Conservation (phyloP, 495 filamentous ascomycete species). For the Neurospora sp. region DNA sequence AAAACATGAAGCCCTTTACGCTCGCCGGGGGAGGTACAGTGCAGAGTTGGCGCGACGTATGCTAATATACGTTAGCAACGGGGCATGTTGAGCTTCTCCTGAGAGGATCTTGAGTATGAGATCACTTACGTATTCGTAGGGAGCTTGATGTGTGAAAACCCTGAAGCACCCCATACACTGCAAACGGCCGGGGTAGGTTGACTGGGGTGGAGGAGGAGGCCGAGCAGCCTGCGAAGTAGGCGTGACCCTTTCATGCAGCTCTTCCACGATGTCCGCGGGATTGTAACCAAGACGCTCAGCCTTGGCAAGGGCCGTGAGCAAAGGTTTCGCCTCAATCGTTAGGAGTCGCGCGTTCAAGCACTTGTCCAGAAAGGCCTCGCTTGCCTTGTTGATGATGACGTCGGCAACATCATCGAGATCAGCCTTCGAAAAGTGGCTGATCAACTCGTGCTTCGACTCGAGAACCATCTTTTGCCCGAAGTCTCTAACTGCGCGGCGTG, state of each 20-base stretch:
- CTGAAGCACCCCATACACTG: slow-evolving; percentile 34
- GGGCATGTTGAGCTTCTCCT: background rate
- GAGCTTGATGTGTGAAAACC: slow-evolving; percentile 20
- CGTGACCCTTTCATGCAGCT: slow-evolving; percentile 24
- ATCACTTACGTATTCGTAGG: slow-evolving; percentile 33
- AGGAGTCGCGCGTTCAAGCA: slow-evolving; percentile 33
- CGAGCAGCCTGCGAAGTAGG: slow-evolving; percentile 5
- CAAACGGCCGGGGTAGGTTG: slow-evolving; percentile 1
- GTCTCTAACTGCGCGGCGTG: slow-evolving; percentile 32
- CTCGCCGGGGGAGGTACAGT: slow-evolving; percentile 16
- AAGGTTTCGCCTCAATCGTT: slow-evolving; percentile 37
- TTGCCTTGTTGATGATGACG: slow-evolving; percentile 30
- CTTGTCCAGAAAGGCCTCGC: slow-evolving; percentile 37
- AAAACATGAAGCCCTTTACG: slow-evolving; percentile 18
- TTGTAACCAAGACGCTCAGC: slow-evolving; percentile 42
- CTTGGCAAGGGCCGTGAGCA: slow-evolving; percentile 39
- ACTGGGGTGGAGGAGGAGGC: background rate
- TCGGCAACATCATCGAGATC: slow-evolving; percentile 34
- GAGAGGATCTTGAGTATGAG: background rate
- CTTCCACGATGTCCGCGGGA: slow-evolving; percentile 29
- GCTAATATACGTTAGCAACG: slow-evolving; percentile 17
- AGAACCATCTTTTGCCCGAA: slow-evolving; percentile 36
- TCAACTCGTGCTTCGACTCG: slow-evolving; percentile 31
- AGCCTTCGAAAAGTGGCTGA: slow-evolving; percentile 21
- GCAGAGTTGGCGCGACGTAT: slow-evolving; percentile 30